A percentile compares a stretch with the other conserved stretches of the same genome.
phyloP scores from a whole-genome alignment of 2,329 filamentous ascomycete genomes.

The Fusarium xyrophilum region DNA sequence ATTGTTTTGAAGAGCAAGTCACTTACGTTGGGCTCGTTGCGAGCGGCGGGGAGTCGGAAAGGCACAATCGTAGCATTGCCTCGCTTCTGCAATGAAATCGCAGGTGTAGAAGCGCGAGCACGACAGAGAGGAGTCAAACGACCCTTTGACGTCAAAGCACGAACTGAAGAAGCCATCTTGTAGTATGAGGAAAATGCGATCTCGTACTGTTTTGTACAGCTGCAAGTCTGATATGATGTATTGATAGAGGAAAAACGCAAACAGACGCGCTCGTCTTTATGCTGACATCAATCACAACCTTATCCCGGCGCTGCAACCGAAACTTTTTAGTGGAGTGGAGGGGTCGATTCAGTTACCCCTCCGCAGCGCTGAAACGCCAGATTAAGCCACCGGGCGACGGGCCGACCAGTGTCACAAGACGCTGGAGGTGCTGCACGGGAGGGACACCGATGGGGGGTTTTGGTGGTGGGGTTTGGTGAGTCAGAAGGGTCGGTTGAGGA shows the following conservation, averaged over 20 bases:
- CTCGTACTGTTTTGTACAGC: constrained; percentile 4
- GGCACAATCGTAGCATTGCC: constrained; percentile 39
- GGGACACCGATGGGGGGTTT: neutral
- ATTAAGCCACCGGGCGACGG: constrained; percentile 1
- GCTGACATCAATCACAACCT: constrained; percentile 6
- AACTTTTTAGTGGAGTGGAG: constrained; percentile 7
- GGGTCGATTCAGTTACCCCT: constrained; percentile 11
- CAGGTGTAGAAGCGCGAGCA: constrained; percentile 15
- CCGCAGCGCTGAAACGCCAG: neutral
- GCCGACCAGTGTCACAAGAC: constrained; percentile 24
- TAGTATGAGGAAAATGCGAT: neutral
- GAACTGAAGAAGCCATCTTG: constrained; percentile 33
- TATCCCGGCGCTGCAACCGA: constrained; percentile 11
- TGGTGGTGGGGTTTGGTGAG: neutral
- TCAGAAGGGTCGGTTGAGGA: neutral
- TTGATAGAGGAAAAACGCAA: neutral
- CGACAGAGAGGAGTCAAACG: constrained; percentile 28
- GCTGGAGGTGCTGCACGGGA: neutral
- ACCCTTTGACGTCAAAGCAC: constrained; percentile 31
- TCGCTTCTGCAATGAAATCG: constrained; percentile 33
- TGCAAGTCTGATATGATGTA: neutral
- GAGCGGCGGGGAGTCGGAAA: constrained; percentile 43
- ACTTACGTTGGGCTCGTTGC: constrained; percentile 46
- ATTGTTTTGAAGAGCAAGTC: accelerated
- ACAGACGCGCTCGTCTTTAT: constrained; percentile 21